Base-by-base conservation (phyloP, 2,329 filamentous ascomycete species). In the Gliomastix tumulicola region DNA sequence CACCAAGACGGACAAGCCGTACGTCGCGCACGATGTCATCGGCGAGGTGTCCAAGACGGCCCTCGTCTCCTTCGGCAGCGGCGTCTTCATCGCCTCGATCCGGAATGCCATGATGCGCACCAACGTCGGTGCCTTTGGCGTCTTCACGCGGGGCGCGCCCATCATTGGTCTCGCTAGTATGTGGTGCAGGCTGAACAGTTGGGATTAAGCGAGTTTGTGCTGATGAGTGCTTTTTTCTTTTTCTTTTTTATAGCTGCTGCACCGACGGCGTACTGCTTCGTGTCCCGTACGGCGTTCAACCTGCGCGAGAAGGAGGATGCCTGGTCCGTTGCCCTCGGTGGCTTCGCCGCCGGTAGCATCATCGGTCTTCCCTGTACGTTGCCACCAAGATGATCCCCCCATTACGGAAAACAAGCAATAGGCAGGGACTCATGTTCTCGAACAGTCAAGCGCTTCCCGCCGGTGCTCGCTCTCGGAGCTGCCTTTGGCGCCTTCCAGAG, bases 91-190 rank as follows among this genome's bases (percentile, higher is more conserved):
- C 42, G 83, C 87, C 35, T 82, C 84, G 38, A 73, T 94, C 47
- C 85, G 89, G 68, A 97, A 94, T 69, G 87, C 88, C 41, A 74
- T 96, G 49, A 74, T 82, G 38, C 88, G 80, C 68, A 74, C 78
- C 57, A 95, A 95, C 61, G 70, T 92, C 47, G 87, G 88, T 50
- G 74, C 81, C 43, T 77, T 82, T 68, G 84, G 85, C 48, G 74
- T 95, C 53, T 81, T 97, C 57, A 85, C 85, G 32, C 78, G 79
- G 53, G 82, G 80, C 39, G 89, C 88, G 47, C 70, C 81, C 54
- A 82, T 82, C 34, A 84, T 90, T 55, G 83, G 60, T 32, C 50
- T 63, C 27, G 53, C 51, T 44, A 50, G 60, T 63, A 58, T 35
- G 56, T 34, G n/a, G n/a, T n/a, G n/a, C n/a, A n/a, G n/a, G n/a